Conservation (phyloP, 805 yeast species). For the Ogataea saltuana region DNA sequence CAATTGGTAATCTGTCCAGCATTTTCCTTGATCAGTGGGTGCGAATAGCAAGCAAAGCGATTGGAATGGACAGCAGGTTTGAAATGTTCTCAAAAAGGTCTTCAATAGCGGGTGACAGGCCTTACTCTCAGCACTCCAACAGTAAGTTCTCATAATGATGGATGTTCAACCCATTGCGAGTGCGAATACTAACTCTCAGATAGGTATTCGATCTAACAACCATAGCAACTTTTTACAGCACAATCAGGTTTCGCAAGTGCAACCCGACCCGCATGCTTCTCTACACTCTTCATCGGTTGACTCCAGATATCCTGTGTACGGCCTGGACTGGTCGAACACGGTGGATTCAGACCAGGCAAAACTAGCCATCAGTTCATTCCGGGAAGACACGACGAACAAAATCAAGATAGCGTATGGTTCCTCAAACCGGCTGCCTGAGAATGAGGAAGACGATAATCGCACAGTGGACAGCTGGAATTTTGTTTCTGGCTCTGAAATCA, state of each 20-base stretch:
- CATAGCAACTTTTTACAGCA: not conserved
- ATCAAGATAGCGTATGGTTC: constrained; percentile 51
- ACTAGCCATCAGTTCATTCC: constrained; percentile 72
- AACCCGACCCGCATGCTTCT: constrained; percentile 9
- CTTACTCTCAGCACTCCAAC: constrained; percentile 22
- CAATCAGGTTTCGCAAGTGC: constrained; percentile 8
- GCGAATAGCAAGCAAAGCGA: no score
- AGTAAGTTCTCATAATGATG: constrained; percentile 11
- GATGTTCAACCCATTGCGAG: constrained; percentile 3
- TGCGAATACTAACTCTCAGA: constrained; percentile 2
- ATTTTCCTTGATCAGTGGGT: no score
- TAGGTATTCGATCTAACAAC: not conserved
- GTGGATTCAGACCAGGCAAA: constrained; percentile 41
- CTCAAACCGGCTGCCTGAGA: constrained; percentile 21
- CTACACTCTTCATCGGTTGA: constrained; percentile 45
- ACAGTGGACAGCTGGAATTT: constrained; percentile 42
- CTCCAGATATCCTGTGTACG: constrained; percentile 50
- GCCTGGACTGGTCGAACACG: constrained; percentile 53
- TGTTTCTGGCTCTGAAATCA: constrained; percentile 49
- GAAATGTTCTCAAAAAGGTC: constrained; percentile 26
- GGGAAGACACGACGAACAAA: constrained; percentile 74
- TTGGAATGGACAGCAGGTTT: constrained; percentile 12
- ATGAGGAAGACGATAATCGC: constrained; percentile 25
- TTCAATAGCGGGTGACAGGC: constrained; percentile 32
- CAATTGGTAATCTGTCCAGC: no score